Conservation (phyloP, 31 red algal species). For the Odonthalia washingtoniensis region DNA sequence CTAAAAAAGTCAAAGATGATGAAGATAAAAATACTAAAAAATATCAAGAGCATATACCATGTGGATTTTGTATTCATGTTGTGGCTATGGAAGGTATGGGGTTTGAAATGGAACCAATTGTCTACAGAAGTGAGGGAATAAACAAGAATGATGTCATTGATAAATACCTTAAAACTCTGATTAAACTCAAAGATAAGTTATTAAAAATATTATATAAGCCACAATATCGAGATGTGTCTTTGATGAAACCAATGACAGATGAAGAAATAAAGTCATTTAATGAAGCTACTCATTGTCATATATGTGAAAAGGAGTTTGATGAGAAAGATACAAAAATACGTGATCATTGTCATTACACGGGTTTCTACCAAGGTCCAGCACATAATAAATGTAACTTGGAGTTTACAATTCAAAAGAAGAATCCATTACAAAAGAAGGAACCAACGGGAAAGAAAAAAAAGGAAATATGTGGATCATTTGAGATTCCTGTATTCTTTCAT, state of each 20-base stretch:
- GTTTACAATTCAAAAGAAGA: too few species aligned
- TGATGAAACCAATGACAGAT: background rate
- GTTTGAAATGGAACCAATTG: slow-evolving; percentile 4
- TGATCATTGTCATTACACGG: slow-evolving; percentile 13
- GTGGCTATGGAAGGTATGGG: background rate
- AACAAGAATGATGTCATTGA: background rate
- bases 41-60: slow-evolving; percentile 5
- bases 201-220: slow-evolving; percentile 14
- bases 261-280: background rate
- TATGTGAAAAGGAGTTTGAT: slow-evolving; percentile 1
- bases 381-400: background rate
- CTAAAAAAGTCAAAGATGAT: background rate
- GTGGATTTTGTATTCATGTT: slow-evolving; percentile 1
- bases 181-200: background rate
- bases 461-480: too few species aligned
- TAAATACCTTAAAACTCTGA: slow-evolving; percentile 9
- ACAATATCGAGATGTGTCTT: too few species aligned
- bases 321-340: slow-evolving; percentile 10
- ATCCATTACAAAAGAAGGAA: slow-evolving; percentile 5
- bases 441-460: slow-evolving; percentile 7
- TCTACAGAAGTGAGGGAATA: slow-evolving; percentile 6
- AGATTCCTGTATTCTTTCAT: slow-evolving; percentile 20
- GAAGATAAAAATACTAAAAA: slow-evolving; percentile 10
- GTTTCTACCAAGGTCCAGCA: background rate
- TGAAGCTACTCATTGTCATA: slow-evolving; percentile 4